Evolutionary conservation across 2,329 filamentous ascomycete species (phyloP).

Genomic region (Neonectria sp.): DNA sequence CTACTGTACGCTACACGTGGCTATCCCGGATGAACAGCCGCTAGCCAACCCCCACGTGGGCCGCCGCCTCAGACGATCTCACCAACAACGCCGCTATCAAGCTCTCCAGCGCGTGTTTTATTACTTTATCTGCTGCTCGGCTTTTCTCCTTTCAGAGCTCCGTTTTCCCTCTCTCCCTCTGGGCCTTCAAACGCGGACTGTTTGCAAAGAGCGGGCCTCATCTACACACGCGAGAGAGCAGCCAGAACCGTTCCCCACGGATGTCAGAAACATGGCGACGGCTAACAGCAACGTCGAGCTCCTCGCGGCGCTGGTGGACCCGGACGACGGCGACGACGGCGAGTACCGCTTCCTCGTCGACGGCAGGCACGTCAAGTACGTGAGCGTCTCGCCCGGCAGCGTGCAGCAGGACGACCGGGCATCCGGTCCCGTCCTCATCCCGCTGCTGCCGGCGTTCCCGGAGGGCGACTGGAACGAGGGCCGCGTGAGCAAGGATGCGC

Average conservation of each 20-base stretch:
- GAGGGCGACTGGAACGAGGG: constrained; percentile 59
- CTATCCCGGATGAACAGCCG: constrained; percentile 27
- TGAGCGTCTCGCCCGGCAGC: constrained; percentile 55
- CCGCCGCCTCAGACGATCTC: constrained; percentile 25
- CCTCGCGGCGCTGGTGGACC: constrained; percentile 45
- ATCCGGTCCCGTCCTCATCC: constrained; percentile 51
- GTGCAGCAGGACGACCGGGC: constrained; percentile 51
- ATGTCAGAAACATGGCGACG: constrained; percentile 8
- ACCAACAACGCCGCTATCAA: constrained; percentile 6
- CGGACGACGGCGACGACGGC: constrained; percentile 47
- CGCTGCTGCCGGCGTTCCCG: constrained; percentile 55
- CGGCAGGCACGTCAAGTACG: constrained; percentile 56
- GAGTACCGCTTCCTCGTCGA: constrained; percentile 57
- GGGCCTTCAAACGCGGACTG: not conserved
- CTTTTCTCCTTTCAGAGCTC: not conserved
- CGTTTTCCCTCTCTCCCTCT: not conserved
- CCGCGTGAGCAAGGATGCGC: constrained; percentile 48
- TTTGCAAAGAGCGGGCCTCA: not conserved
- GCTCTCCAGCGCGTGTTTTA: constrained; percentile 1
- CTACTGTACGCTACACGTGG: constrained; percentile 19
- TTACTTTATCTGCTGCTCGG: not conserved
- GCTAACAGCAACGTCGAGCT: constrained; percentile 42
- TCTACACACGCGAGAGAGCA: constrained; percentile 8
- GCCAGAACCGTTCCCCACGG: not conserved
- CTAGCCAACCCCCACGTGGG: constrained; percentile 27